These are phyloP conservation scores for Candida sphagnicola DNA, from an alignment of 805 yeast species.

Conservation along the genomic window DNA sequence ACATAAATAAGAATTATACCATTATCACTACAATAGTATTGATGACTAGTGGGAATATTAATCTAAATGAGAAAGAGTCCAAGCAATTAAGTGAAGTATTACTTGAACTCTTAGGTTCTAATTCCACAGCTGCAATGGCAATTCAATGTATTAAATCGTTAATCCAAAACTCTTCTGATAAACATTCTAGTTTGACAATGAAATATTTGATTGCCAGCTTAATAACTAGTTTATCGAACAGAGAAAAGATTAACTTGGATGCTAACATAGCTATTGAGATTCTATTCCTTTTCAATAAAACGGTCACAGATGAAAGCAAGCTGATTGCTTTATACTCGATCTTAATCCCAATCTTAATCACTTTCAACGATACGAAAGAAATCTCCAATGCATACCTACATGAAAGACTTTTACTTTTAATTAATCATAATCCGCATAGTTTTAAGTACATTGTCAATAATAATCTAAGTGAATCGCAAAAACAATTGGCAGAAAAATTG, in stretches of 20 bases:
- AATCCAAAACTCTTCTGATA: constrained; percentile 31
- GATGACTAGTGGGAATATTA: constrained; percentile 31
- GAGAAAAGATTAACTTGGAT: constrained; percentile 18
- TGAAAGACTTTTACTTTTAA: constrained; percentile 44
- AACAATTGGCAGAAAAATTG: constrained; percentile 38
- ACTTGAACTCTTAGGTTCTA: constrained; percentile 17
- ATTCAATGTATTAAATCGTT: constrained; percentile 61
- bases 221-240: constrained; percentile 23
- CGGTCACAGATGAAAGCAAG: constrained; percentile 23
- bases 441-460: constrained; percentile 48
- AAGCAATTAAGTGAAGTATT: constrained; percentile 18
- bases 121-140: constrained; percentile 24
- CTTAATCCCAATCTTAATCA: constrained; percentile 35
- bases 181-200: constrained; percentile 30
- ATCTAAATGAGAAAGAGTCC: constrained; percentile 21
- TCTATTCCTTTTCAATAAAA: constrained; percentile 41
- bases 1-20: constrained; percentile 16
- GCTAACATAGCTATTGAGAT: constrained; percentile 43
- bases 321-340: constrained; percentile 26
- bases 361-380: constrained; percentile 14
- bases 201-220: constrained; percentile 45
- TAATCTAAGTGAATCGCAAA: constrained; percentile 37
- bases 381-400: constrained; percentile 37
- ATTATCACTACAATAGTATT: constrained; percentile 33
- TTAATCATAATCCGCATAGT: constrained; percentile 37